Base-by-base conservation (phyloP, 306 rosid species). In the Castanopsis chinensis region DNA sequence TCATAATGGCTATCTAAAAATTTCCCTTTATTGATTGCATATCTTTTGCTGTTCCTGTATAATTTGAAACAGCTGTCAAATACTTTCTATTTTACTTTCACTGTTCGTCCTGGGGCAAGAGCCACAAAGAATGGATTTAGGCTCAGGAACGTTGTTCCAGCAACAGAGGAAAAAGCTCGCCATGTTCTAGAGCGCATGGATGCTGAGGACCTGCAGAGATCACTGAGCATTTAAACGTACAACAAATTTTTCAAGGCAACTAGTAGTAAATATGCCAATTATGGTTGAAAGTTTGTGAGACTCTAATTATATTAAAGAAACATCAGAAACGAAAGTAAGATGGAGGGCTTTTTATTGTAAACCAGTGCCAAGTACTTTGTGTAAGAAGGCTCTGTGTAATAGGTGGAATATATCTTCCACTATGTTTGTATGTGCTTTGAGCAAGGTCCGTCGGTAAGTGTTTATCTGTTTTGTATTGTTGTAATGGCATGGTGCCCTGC, bases 151-250 rank as follows among this genome's bases (percentile, higher is more conserved):
- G 97, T 93, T 52, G 98, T 95, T 80, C 99, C 98, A 0, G 89
- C 97, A n/a, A 91, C 99, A 1, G 99, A 89, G 86, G 99, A 95
- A 87, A 98, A 93, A 90, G 99, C 99, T 0, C 90, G 80, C 17
- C 93, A 85, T 4, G 83, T 95, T 58, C 81, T 95, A 43, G 97
- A 91, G 79, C 94, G 93, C 65, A 89, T 90, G 87, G 98, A 89
- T 83, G 93, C 97, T 52, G 96, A 89, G 74, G 83, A 85, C 80
- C 78, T 88, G 88, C 85, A 79, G 20, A 45, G 73, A 61, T 27
- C 21, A 35, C 56, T 20, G n/a, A 49, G 17, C 49, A 69, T 61
- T 43, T 68, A 59, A 43, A 63, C 54, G 54, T 25, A 69, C 74
- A 10, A 57, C 61, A 71, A 77, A 85, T 12, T 75, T 67, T 64